Evolutionary conservation across 169 alveolate genomes (phyloP).

Genomic region (Plasmodium falciparum): DNA sequence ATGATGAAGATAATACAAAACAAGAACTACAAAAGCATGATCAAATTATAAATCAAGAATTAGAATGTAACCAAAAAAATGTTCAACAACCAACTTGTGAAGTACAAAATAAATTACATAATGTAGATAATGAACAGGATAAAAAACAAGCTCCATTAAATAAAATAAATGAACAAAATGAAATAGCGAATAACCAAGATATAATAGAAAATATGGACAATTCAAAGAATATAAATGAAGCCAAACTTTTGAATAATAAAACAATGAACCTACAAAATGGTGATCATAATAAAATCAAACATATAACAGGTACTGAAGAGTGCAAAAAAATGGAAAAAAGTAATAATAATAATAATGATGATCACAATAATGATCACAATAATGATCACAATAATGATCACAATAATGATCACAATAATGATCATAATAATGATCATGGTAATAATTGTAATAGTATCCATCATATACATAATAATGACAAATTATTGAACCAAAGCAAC

Average conservation of each 20-base stretch:
- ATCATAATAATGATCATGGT: not conserved
- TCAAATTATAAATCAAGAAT: conserved; percentile 1
- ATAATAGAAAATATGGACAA: not conserved
- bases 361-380: not conserved
- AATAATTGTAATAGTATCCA: not conserved
- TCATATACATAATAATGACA: not conserved
- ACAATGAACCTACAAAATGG: not conserved
- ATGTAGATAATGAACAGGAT: not conserved
- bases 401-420: not conserved
- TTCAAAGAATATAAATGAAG: not conserved
- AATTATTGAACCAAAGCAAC: not conserved
- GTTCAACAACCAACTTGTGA: not conserved
- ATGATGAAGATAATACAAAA: not conserved
- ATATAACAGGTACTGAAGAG: not conserved
- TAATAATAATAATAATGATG: not conserved
- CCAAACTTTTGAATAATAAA: not conserved
- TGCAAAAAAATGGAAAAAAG: not conserved
- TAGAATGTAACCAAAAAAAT: not conserved
- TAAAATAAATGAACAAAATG: not conserved
- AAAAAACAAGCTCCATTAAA: not conserved
- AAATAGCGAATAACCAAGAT: not conserved
- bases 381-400: not conserved
- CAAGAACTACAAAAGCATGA: conserved; percentile 4
- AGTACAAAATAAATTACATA: not conserved
- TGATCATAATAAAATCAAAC: not conserved